These are phyloP conservation scores for Osmanthus fragrans DNA, from an alignment of 257 asterid genomes.

Conservation along the genomic window DNA sequence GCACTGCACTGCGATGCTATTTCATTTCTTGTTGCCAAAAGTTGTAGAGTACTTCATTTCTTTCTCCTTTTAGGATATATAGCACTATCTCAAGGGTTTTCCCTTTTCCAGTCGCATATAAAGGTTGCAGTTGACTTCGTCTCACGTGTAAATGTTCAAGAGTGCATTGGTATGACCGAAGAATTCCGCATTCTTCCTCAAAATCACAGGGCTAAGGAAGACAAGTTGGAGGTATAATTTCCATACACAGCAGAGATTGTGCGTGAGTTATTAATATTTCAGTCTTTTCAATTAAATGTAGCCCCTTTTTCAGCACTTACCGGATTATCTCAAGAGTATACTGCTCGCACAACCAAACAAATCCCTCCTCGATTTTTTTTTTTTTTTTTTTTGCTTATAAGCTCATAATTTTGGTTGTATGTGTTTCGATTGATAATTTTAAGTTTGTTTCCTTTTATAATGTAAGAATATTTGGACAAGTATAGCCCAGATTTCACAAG, in stretches of 20 bases:
- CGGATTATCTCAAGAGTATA: too few relatives aligned
- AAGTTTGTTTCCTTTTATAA: too few relatives aligned
- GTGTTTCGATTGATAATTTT: too few relatives aligned
- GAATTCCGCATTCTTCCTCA: slow-evolving; percentile 82
- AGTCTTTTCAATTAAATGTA: background rate
- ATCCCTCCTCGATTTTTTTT: too few relatives aligned
- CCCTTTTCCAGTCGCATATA: slow-evolving; percentile 67
- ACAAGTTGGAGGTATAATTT: slow-evolving; percentile 71
- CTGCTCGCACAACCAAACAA: too few relatives aligned
- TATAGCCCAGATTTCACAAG: too few relatives aligned
- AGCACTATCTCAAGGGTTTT: background rate
- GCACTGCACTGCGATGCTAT: background rate
- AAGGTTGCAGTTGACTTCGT: slow-evolving; percentile 91
- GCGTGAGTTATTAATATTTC: background rate
- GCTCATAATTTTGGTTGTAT: too few relatives aligned
- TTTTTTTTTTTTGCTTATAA: too few relatives aligned
- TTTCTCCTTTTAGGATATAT: slow-evolving; percentile 6
- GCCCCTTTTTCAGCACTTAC: too few relatives aligned
- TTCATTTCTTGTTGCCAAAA: background rate
- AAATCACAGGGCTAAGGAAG: slow-evolving; percentile 81
- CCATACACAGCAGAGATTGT: background rate
- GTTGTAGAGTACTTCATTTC: background rate
- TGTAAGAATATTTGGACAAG: too few relatives aligned
- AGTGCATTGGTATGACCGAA: slow-evolving; percentile 68
- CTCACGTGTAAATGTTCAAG: slow-evolving; percentile 81